A percentile compares a stretch with the other conserved stretches of the same genome.
phyloP scores from a whole-genome alignment of 768 basidiomycete species.

The Lyophyllum atratum region DNA sequence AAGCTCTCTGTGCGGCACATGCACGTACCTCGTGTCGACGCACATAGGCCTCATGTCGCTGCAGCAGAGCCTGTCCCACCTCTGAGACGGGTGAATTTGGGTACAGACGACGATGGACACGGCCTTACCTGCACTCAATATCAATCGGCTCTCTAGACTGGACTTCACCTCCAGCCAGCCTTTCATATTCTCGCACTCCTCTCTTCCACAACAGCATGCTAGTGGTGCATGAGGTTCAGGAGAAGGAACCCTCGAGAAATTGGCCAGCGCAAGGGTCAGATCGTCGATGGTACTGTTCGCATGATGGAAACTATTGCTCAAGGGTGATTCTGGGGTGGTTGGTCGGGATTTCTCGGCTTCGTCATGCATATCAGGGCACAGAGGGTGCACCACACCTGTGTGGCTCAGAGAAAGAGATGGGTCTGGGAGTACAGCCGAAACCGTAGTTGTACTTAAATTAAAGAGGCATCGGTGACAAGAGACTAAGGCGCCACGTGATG shows the following conservation, averaged over 20 bases:
- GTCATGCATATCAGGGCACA: slow-evolving; percentile 11
- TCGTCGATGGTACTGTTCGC: slow-evolving; percentile 74
- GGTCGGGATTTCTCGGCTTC: slow-evolving; percentile 32
- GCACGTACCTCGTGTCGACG: slow-evolving; percentile 63
- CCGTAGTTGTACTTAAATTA: background rate
- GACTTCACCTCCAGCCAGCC: slow-evolving; percentile 67
- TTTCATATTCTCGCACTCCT: slow-evolving; percentile 65
- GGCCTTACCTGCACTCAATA: slow-evolving; percentile 82
- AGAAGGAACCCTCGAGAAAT: slow-evolving; percentile 74
- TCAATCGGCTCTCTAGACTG: slow-evolving; percentile 73
- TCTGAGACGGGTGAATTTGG: slow-evolving; percentile 46
- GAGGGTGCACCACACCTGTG: slow-evolving; percentile 12
- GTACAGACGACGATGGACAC: background rate
- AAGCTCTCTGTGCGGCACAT: slow-evolving; percentile 1
- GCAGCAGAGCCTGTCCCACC: slow-evolving; percentile 86
- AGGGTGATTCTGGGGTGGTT: slow-evolving; percentile 50
- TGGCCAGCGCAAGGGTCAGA: slow-evolving; percentile 69
- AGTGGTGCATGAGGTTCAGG: slow-evolving; percentile 60
- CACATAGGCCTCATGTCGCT: slow-evolving; percentile 85
- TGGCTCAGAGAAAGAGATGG: slow-evolving; percentile 8
- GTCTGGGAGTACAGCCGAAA: background rate
- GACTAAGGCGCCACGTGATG: background rate
- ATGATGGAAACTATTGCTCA: slow-evolving; percentile 51
- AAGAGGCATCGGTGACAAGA: background rate
- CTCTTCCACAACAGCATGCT: slow-evolving; percentile 66